Conservation (phyloP, 2,329 filamentous ascomycete species). For the Bipolaris cookei region DNA sequence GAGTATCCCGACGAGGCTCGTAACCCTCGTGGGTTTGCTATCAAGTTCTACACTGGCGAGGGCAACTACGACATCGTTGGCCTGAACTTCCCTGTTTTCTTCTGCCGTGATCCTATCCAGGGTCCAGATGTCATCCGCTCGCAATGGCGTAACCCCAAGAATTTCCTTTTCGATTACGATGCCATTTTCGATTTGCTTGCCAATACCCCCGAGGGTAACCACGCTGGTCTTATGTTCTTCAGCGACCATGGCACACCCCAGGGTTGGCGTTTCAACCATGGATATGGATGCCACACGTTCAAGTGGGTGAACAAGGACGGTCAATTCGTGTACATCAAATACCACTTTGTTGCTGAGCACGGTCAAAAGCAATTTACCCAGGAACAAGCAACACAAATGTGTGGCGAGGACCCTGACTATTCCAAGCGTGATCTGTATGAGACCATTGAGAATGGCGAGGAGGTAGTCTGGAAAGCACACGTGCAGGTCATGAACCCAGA, state of each 20-base stretch:
- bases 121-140: slow-evolving; percentile 57
- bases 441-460: slow-evolving; percentile 52
- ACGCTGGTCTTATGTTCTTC: slow-evolving; percentile 59
- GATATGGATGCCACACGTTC: slow-evolving; percentile 58
- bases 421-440: slow-evolving; percentile 57
- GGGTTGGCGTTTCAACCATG: slow-evolving; percentile 51
- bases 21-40: slow-evolving; percentile 57
- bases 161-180: slow-evolving; percentile 59
- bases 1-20: slow-evolving; percentile 56
- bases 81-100: slow-evolving; percentile 59
- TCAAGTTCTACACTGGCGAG: slow-evolving; percentile 59
- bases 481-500: slow-evolving; percentile 57
- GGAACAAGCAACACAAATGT: slow-evolving; percentile 53
- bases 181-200: slow-evolving; percentile 58
- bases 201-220: slow-evolving; percentile 57
- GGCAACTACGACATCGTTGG: slow-evolving; percentile 60
- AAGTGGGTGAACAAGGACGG: slow-evolving; percentile 57
- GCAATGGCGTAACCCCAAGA: slow-evolving; percentile 55
- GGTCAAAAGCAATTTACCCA: slow-evolving; percentile 58
- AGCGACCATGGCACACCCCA: slow-evolving; percentile 58
- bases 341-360: slow-evolving; percentile 56
- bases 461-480: slow-evolving; percentile 54
- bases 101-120: slow-evolving; percentile 57
- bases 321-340: slow-evolving; percentile 60
- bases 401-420: slow-evolving; percentile 59